Evolutionary conservation across 106 monocot genomes (phyloP), one percentile per base, ranked within the genome.

Genomic region (Phalaenopsis equestris): DNA sequence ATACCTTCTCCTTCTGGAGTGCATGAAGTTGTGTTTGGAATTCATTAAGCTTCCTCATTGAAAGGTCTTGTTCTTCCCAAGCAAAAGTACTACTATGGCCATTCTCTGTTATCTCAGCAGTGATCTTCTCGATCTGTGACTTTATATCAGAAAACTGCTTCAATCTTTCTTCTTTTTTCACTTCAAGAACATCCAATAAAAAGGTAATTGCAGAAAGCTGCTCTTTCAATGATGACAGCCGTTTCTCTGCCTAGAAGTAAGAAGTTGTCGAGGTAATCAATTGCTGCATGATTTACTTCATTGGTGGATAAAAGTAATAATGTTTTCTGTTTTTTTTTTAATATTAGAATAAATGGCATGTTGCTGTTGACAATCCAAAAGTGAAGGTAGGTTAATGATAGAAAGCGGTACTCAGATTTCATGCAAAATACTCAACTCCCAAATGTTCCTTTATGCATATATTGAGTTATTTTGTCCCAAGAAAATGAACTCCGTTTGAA

Each of bases 1-100:
- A 72, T 87, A 98, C 98, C 98, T 94, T 94, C 49, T 94, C 94
- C 87, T 94, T 98, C 58, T 94, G 92, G 47, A 98, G 91, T 5
- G 84, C 58, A 46, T 74, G 85, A 61, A 94, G 90, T 77, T 91
- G 84, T 55, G 84, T 77, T 80, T 93, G 90, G 76, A 86, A 91
- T 55, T 94, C 91, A 4, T 83, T 87, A 12, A 98, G 86, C 80
- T 84, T 98, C 77, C 87, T 83, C 17, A 86, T 76, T n/a, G 98
- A 98, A 48, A 98, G 82, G 83, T 98, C 98, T 74, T 89, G 56
- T 58, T 94, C 94, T 76, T 98, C 98, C 23, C 46, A 38, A 41
- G 39, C 56, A 76, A 58, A 39, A 64, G 84, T 55, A 81, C 24
- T 68, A 23, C 14, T 77, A 45, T 75, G 39, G 79, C 80, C 55